phyloP scores from a whole-genome alignment of 176 grass and related monocot genomes.

The Paspalum notatum region DNA sequence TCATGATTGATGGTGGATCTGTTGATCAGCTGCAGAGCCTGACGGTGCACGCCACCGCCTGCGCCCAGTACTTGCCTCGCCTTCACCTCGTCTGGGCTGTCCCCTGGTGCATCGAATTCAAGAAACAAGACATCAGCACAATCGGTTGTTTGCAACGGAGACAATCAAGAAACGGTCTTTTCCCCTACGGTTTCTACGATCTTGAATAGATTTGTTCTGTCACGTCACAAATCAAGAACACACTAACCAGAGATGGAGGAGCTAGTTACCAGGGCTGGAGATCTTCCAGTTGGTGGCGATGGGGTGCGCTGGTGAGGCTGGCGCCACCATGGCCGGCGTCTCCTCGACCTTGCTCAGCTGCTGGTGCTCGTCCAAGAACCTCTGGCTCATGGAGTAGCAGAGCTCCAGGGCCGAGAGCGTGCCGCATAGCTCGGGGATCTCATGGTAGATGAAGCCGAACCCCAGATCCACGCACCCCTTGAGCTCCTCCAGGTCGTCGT shows the following conservation, averaged over 20 bases:
- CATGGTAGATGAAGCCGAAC: conserved; percentile 55
- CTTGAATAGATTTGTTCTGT: neutral
- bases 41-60: too few species aligned
- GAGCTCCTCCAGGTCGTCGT: conserved; percentile 60
- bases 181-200: neutral
- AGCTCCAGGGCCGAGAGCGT: conserved; percentile 55
- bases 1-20: neutral
- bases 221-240: neutral
- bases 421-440: conserved; percentile 65
- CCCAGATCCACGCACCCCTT: conserved; percentile 67
- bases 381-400: conserved; percentile 67
- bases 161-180: too few species aligned
- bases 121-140: conserved; percentile 2
- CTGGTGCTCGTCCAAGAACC: conserved; percentile 42
- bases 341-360: neutral
- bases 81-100: conserved; percentile 55
- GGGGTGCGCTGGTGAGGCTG: too few species aligned
- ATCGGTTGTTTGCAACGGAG: too few species aligned
- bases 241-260: too few species aligned
- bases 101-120: conserved; percentile 29
- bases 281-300: conserved; percentile 58
- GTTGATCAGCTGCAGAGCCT: too few species aligned
- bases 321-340: too few species aligned
- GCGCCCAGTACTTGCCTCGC: too few species aligned
- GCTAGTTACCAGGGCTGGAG: conserved; percentile 58